phyloP scores from a whole-genome alignment of 1,284 basidiomycete genomes.

The Boletus chippewaensis region DNA sequence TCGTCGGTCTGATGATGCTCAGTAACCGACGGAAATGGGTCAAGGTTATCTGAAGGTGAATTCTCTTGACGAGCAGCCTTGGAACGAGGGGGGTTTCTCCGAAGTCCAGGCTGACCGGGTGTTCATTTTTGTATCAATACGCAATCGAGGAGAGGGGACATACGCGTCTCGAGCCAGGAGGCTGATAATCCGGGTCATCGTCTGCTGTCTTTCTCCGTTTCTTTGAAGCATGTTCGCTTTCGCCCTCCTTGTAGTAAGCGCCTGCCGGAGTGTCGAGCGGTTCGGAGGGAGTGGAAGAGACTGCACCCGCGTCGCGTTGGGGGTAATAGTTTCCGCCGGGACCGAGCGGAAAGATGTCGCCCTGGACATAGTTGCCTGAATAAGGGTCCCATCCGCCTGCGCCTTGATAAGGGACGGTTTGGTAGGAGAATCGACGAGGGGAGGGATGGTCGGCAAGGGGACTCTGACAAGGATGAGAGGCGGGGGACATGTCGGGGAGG shows the following conservation, averaged over 20 bases:
- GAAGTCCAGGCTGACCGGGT: slow-evolving; percentile 32
- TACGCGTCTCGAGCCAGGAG: slow-evolving; percentile 49
- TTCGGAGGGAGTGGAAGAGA: slow-evolving; percentile 29
- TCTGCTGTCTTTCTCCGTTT: slow-evolving; percentile 48
- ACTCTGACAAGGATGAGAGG: no score
- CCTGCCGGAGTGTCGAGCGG: slow-evolving; percentile 23
- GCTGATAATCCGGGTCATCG: slow-evolving; percentile 48
- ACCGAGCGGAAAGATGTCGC: slow-evolving; percentile 35
- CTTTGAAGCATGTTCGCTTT: slow-evolving; percentile 39
- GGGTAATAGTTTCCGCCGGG: slow-evolving; percentile 37
- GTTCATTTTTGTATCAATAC: slow-evolving; percentile 1
- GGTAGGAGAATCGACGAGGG: slow-evolving; percentile 30
- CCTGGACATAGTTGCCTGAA: slow-evolving; percentile 36
- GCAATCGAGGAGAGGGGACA: slow-evolving; percentile 25
- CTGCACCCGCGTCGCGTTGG: slow-evolving; percentile 20
- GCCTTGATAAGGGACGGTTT: slow-evolving; percentile 33
- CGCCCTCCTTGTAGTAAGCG: slow-evolving; percentile 34
- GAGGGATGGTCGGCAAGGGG: slow-evolving; percentile 8
- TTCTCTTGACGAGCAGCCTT: slow-evolving; percentile 36
- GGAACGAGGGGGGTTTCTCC: slow-evolving; percentile 39
- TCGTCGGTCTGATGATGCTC: slow-evolving; percentile 42
- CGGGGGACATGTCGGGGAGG: slow-evolving; percentile 23
- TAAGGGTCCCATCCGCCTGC: slow-evolving; percentile 38
- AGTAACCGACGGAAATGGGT: slow-evolving; percentile 29
- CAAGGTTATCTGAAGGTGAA: slow-evolving; percentile 32